Evolutionary conservation across 1,139 yeast species (phyloP).

Genomic region (Entelexis sorbosivorans): DNA sequence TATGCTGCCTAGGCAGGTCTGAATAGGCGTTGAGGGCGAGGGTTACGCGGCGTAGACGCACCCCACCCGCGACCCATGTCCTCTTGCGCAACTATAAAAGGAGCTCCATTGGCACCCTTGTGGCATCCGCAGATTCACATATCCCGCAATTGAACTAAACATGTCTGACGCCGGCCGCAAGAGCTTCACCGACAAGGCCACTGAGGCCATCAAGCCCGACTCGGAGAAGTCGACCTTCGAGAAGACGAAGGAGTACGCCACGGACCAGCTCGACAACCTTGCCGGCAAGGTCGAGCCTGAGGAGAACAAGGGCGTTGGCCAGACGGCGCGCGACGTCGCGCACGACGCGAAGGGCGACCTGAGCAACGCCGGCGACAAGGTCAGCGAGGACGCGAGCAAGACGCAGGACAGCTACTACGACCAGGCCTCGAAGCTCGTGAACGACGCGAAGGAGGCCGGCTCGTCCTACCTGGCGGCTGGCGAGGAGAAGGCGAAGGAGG

Average conservation of each 20-base stretch:
- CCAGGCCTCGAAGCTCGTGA: constrained; percentile 19
- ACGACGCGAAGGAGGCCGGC: constrained; percentile 13
- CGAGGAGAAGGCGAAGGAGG: constrained; percentile 19
- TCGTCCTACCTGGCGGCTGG: constrained; percentile 10
- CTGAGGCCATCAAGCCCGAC: constrained; percentile 64
- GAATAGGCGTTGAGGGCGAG: background rate
- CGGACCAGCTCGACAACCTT: constrained; percentile 53
- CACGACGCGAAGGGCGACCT: constrained; percentile 37
- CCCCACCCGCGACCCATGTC: background rate
- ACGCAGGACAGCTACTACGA: constrained; percentile 22
- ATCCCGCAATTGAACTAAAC: background rate
- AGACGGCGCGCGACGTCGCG: constrained; percentile 51
- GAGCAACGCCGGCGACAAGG: constrained; percentile 26
- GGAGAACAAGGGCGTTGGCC: constrained; percentile 54
- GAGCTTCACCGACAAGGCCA: constrained; percentile 49
- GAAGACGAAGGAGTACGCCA: constrained; percentile 59
- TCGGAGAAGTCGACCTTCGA: constrained; percentile 53
- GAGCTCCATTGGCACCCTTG: background rate
- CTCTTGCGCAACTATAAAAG: constrained; percentile 1
- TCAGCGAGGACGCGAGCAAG: constrained; percentile 22
- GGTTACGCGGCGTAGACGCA: background rate
- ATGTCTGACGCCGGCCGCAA: constrained; percentile 25
- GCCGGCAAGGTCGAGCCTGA: constrained; percentile 53
- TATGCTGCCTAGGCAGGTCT: background rate
- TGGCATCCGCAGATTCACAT: no score